Percentiles rank a stretch among this genome's conserved stretches.
Evolutionary conservation across 768 basidiomycete species (phyloP).

Genomic region (Tulasnella sp.): DNA sequence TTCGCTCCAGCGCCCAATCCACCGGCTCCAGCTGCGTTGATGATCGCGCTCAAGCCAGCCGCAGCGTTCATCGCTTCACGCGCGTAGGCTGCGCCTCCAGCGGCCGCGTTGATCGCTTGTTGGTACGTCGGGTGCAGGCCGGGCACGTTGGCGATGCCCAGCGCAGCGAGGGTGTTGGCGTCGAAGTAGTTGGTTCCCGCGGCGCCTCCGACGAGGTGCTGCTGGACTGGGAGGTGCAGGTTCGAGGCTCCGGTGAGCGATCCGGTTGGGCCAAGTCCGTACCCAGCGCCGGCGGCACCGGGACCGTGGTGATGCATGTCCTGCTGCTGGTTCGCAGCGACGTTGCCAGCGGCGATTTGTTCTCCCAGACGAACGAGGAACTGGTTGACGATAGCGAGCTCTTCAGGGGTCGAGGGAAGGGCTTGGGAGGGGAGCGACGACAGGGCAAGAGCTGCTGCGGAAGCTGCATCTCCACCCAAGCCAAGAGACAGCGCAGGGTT

Average conservation of each 20-base stretch:
- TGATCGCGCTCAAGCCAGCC: background rate
- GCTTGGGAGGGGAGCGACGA: conserved; percentile 25
- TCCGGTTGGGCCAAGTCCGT: conserved; percentile 13
- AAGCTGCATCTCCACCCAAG: conserved; percentile 6
- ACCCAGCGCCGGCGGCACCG: background rate
- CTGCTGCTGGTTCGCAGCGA: background rate
- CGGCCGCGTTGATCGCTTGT: background rate
- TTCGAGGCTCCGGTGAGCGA: conserved; percentile 5
- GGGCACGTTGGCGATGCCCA: conserved; percentile 25
- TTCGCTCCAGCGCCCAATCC: background rate
- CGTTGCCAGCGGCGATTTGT: conserved; percentile 28
- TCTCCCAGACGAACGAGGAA: conserved; percentile 31
- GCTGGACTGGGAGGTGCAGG: conserved; percentile 1
- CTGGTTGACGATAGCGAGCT: conserved; percentile 31
- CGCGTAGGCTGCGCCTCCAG: background rate
- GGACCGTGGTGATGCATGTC: background rate
- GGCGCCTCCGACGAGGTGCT: background rate
- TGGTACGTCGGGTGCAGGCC: conserved; percentile 15
- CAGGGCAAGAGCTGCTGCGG: conserved; percentile 19
- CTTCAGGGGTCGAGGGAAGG: conserved; percentile 29
- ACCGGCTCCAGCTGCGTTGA: conserved; percentile 7
- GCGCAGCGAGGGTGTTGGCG: conserved; percentile 19
- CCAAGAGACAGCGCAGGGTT: conserved; percentile 23
- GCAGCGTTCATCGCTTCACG: background rate
- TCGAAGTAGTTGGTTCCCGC: conserved; percentile 9